Evolutionary conservation across 164 flowering plant genomes (phyloP).

Genomic region (Nymphaea thermarum): DNA sequence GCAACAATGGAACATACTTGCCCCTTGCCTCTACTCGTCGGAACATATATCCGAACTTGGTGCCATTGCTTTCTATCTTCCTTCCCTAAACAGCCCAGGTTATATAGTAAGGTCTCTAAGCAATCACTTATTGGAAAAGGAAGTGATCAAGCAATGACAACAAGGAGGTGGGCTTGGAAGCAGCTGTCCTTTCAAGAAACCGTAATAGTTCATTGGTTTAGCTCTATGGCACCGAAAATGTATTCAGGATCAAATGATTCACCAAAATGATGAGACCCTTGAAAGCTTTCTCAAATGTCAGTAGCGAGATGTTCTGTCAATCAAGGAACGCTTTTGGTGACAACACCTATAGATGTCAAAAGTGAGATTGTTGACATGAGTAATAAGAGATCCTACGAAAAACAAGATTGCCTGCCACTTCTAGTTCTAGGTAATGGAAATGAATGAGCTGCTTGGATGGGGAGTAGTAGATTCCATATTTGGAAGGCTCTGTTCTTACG

Average conservation of each 20-base stretch:
- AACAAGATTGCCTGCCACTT: neutral
- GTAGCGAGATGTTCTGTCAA: neutral
- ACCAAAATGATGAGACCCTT: conserved; percentile 3
- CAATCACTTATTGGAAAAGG: neutral
- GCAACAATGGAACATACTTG: too few species aligned
- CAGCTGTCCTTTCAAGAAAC: conserved; percentile 1
- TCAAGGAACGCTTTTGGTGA: conserved; percentile 2
- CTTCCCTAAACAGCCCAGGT: neutral
- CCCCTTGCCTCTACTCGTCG: too few species aligned
- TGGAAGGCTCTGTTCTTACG: too few species aligned
- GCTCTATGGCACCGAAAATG: neutral
- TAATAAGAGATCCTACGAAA: conserved; percentile 1
- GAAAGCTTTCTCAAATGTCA: conserved; percentile 2
- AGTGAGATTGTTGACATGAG: conserved; percentile 3
- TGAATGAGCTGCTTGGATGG: too few species aligned
- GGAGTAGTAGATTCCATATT: too few species aligned
- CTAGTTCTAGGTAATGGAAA: neutral
- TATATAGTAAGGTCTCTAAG: neutral
- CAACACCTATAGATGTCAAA: conserved; percentile 1
- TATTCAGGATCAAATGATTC: neutral
- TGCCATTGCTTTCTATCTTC: too few species aligned
- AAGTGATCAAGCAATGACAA: neutral
- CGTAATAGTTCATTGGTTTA: neutral
- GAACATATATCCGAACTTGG: too few species aligned
- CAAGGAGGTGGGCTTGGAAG: conserved; percentile 1